Base-by-base conservation (phyloP, 2,329 filamentous ascomycete species). In the Sporothrix sp. region DNA sequence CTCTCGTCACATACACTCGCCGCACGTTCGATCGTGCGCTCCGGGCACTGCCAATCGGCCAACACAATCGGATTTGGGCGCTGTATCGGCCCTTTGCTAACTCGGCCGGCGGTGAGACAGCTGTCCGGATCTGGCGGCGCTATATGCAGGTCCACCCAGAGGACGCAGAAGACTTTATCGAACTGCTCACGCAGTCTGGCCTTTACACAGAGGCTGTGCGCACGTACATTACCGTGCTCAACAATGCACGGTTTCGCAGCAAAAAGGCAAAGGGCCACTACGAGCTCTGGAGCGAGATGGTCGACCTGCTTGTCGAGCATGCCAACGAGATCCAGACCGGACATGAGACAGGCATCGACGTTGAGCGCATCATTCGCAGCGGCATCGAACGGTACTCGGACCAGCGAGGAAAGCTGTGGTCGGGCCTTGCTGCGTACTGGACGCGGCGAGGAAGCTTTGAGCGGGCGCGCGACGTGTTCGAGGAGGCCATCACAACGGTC, bases 91-190 rank as follows among this genome's bases (percentile, higher is more conserved):
- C 86, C 0, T 98, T 98, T 61, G 91, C 90, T 20, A 90, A 87
- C 61, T 94, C 89, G 14, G 90, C 87, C 1, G 87, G 86, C 2
- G 93, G 93, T 36, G 80, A 87, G 53, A 97, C 91, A 3, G 90
- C 91, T 2, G 82, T 97, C 51, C 90, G 85, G 66, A 86, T 97
- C 49, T 98, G 91, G 90, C 79, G 86, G 58, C 79, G 93, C 52
- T 98, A 98, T 66, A 93, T 97, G 79, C 91, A 98, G 67, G 84
- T 96, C 39, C 91, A 96, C 60, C 93, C 93, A 1, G 93, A 97
- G 64, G 87, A 96, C 64, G 81, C 85, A 13, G 93, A 98, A 64
- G 91, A 97, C 58, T 98, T 90, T 59, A 94, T 98, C 58, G 87
- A 95, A 61, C 76, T 97, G 51, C 74, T 98, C 52, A 74, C 87